These are phyloP conservation scores for Dipteronia dyeriana DNA, from an alignment of 345 rosid genomes.

Conservation along the genomic window DNA sequence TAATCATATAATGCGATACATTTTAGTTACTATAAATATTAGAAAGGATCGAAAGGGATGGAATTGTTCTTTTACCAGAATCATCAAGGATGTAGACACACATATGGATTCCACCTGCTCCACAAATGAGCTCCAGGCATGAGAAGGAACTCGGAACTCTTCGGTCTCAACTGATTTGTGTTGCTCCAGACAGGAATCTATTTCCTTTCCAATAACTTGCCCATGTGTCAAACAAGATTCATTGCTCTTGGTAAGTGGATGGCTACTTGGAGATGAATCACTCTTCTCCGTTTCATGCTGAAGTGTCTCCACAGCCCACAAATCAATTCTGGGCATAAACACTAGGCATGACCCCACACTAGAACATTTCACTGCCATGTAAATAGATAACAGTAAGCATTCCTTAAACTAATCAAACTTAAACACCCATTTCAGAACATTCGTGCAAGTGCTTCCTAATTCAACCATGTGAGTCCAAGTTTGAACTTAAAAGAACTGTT, in stretches of 20 bases:
- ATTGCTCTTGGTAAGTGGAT: conserved; percentile 28
- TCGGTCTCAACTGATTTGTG: conserved; percentile 31
- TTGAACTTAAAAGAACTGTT: neutral
- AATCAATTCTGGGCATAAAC: conserved; percentile 93
- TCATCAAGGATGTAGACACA: conserved; percentile 75
- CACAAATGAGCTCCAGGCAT: conserved; percentile 78
- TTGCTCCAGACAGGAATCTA: conserved; percentile 22
- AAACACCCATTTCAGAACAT: neutral
- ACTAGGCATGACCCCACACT: conserved; percentile 59
- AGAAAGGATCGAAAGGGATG: neutral
- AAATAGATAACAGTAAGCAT: conserved; percentile 28
- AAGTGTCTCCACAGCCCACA: conserved; percentile 78
- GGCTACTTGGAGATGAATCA: conserved; percentile 26
- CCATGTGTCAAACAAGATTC: conserved; percentile 29
- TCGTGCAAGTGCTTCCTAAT: neutral
- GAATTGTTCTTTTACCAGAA: conserved; percentile 58
- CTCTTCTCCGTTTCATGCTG: conserved; percentile 29
- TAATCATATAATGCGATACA: neutral
- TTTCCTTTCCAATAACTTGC: conserved; percentile 9
- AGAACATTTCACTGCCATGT: conserved; percentile 82
- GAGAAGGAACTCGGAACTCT: conserved; percentile 44
- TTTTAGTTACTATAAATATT: neutral
- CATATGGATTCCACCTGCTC: conserved; percentile 85
- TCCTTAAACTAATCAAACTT: neutral
- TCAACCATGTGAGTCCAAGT: neutral